Percentiles rank a stretch among this genome's conserved stretches.
These are phyloP conservation scores for Chaetomidium leptoderma DNA, from an alignment of 495 filamentous ascomycete species.

Conservation along the genomic window DNA sequence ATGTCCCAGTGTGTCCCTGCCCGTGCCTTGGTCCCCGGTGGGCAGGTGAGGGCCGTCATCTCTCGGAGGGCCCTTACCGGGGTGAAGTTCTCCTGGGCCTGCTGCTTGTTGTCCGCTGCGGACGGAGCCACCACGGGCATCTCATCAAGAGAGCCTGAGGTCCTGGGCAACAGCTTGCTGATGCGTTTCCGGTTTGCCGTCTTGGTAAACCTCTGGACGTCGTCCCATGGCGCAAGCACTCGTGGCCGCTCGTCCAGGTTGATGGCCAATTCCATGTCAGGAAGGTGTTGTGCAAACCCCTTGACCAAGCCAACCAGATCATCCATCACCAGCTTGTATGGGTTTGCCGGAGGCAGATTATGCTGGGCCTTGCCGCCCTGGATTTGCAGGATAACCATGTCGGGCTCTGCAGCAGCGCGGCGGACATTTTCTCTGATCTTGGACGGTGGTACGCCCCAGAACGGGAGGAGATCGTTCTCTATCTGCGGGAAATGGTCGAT, in stretches of 20 bases:
- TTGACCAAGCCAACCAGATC: constrained; percentile 62
- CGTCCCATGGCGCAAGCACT: constrained; percentile 65
- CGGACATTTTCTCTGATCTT: constrained; percentile 49
- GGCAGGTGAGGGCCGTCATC: constrained; percentile 51
- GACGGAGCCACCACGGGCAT: constrained; percentile 13
- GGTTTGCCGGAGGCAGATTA: constrained; percentile 40
- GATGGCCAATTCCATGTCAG: constrained; percentile 76
- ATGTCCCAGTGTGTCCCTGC: constrained; percentile 49
- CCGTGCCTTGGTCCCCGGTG: constrained; percentile 54
- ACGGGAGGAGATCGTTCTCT: constrained; percentile 63
- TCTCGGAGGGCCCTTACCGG: constrained; percentile 50
- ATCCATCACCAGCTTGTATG: constrained; percentile 54
- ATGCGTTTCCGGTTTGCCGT: constrained; percentile 32
- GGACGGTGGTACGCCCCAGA: constrained; percentile 63
- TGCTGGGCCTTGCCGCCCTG: constrained; percentile 46
- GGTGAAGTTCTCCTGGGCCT: constrained; percentile 8
- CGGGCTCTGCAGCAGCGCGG: constrained; percentile 36
- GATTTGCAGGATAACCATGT: constrained; percentile 42
- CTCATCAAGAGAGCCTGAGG: background rate
- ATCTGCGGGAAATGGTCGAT: constrained; percentile 78
- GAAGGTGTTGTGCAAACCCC: constrained; percentile 63
- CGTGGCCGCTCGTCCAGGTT: constrained; percentile 77
- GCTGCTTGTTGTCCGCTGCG: background rate
- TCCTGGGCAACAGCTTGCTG: constrained; percentile 34
- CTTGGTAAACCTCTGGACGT: constrained; percentile 40